phyloP scores from a whole-genome alignment of 148 eudicot species.

The Silene uniflora region DNA sequence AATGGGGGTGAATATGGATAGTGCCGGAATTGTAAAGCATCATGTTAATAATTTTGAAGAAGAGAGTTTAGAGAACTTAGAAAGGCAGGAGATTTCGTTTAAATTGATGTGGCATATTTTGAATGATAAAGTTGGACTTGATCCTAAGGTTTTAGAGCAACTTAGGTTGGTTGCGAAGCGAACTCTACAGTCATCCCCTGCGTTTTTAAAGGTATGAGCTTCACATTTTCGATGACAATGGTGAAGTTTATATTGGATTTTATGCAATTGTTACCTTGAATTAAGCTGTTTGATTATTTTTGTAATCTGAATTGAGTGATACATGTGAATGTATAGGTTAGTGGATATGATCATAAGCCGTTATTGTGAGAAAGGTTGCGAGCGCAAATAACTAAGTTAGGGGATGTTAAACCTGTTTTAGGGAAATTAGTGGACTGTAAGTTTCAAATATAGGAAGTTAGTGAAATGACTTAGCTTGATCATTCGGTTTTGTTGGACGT shows the following conservation, averaged over 20 bases:
- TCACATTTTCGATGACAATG: not conserved
- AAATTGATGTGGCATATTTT: constrained; percentile 58
- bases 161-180: constrained; percentile 61
- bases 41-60: constrained; percentile 61
- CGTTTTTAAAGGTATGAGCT: constrained; percentile 65
- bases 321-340: not conserved
- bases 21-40: constrained; percentile 34
- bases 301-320: not conserved
- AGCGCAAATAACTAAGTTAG: not conserved
- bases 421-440: not conserved
- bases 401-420: not conserved
- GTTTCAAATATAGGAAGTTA: not conserved
- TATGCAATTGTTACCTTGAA: not conserved
- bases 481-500: not conserved
- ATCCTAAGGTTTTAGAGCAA: constrained; percentile 64
- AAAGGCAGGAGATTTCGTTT: constrained; percentile 70
- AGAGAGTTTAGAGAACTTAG: constrained; percentile 69
- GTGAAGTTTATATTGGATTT: too few species aligned
- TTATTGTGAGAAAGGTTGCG: not conserved
- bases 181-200: constrained; percentile 64
- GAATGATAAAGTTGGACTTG: constrained; percentile 50
- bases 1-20: constrained; percentile 21
- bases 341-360: not conserved
- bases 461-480: constrained; percentile 5
- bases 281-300: not conserved